These are phyloP conservation scores for Pisolithus orientalis DNA, from an alignment of 768 basidiomycete genomes.

Conservation along the genomic window DNA sequence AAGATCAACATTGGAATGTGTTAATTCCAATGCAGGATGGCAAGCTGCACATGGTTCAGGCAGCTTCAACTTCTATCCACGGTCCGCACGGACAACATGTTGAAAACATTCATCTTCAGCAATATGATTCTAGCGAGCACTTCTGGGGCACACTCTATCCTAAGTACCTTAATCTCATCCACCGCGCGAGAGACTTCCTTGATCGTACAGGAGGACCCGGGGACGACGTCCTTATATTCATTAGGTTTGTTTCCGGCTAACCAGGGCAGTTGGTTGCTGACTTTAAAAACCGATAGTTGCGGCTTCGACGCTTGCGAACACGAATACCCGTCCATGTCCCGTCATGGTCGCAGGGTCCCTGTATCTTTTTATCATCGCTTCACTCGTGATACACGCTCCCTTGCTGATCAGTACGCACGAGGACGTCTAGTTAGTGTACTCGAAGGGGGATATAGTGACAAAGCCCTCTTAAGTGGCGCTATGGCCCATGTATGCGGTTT, in stretches of 20 bases:
- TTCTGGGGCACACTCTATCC: slow-evolving; percentile 76
- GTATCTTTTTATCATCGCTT: slow-evolving; percentile 82
- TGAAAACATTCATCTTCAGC: slow-evolving; percentile 77
- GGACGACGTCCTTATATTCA: slow-evolving; percentile 74
- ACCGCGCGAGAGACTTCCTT: slow-evolving; percentile 66
- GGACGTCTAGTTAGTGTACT: slow-evolving; percentile 83
- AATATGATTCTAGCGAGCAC: slow-evolving; percentile 63
- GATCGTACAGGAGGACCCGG: slow-evolving; percentile 56
- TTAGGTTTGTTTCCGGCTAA: slow-evolving; percentile 52
- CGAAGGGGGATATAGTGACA: slow-evolving; percentile 93
- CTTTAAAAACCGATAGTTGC: slow-evolving; percentile 42
- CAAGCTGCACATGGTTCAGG: slow-evolving; percentile 68
- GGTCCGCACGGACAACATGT: slow-evolving; percentile 84
- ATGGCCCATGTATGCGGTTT: slow-evolving; percentile 80
- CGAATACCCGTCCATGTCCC: slow-evolving; percentile 85
- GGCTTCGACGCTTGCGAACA: slow-evolving; percentile 96
- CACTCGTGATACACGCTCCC: slow-evolving; percentile 56
- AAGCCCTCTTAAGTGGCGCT: slow-evolving; percentile 76
- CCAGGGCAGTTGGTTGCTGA: neutral
- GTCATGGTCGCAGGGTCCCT: slow-evolving; percentile 87
- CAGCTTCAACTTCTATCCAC: slow-evolving; percentile 77
- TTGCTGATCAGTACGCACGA: slow-evolving; percentile 58
- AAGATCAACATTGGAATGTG: neutral
- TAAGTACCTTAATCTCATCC: slow-evolving; percentile 51
- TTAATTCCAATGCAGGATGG: slow-evolving; percentile 54